Evolutionary conservation across 139 green algal genomes (phyloP).

Genomic region (Raphidocelis subcapitata): DNA sequence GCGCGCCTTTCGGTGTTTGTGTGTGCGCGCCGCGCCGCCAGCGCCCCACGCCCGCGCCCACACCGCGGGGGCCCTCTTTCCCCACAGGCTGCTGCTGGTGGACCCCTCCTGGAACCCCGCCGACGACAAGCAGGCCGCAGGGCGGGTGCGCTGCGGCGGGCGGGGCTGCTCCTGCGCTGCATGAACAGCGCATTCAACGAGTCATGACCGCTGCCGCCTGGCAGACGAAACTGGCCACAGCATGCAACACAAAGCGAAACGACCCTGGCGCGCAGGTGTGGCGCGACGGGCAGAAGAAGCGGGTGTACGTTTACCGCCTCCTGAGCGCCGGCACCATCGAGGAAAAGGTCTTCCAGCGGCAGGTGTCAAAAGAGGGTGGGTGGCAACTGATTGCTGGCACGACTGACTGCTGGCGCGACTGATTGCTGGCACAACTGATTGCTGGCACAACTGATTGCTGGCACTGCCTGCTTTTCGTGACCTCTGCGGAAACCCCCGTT

Average conservation of each 20-base stretch:
- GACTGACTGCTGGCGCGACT: background rate
- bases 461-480: no score
- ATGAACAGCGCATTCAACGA: no score
- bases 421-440: background rate
- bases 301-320: conserved; percentile 97
- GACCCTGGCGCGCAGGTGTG: conserved; percentile 77
- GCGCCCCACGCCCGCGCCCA: no score
- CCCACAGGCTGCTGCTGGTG: conserved; percentile 92
- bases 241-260: no score
- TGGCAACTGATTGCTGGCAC: background rate
- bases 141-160: conserved; percentile 60
- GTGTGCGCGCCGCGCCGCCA: conserved; percentile 20
- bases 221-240: no score
- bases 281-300: conserved; percentile 97
- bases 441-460: background rate
- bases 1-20: background rate
- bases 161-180: no score
- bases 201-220: no score
- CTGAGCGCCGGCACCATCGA: conserved; percentile 95
- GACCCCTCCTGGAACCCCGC: conserved; percentile 87
- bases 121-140: conserved; percentile 64
- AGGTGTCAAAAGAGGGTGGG: conserved; percentile 6
- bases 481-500: no score
- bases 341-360: conserved; percentile 90
- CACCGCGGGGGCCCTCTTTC: no score